Base-by-base conservation (phyloP, 2,329 filamentous ascomycete genomes). In the Dryadomyces sulphureus region DNA sequence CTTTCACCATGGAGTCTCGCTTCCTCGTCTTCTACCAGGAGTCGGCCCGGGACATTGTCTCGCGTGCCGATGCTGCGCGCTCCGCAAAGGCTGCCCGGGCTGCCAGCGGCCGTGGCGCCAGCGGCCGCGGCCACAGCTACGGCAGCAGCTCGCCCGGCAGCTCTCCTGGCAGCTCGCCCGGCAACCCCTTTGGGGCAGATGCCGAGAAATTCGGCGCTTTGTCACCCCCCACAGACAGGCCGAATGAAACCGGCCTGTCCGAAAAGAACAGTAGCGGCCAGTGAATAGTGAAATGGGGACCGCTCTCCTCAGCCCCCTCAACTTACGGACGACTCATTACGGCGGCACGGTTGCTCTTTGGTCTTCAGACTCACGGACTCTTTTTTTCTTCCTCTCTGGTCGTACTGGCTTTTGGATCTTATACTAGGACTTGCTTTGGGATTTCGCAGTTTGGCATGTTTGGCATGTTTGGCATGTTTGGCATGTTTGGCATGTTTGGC, bases 1-100 rank as follows among this genome's bases (percentile, higher is more conserved):
- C n/a, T n/a, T n/a, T n/a, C 16, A n/a, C 4, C 14, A 46, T 46
- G 47, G 47, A 49, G 36, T 49, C 47, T 4, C 41, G 36, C 20
- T 46, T 43, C 27, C 36, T 43, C n/a, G 47, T n/a, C 16, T 46
- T 45, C 27, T 46, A 49, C 40, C 47, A 49, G 24, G 36, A 40
- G 27, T 19, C 41, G 5, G 47, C 40, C n/a, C 39, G 40, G 7
- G 47, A 46, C 36, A 38, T 46, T 12, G 47, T 43, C 34, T 7
- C 19, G 16, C 43, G 43, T 3, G 38, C 46, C 1, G 42, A 38
- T n/a, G 27, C 38, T 7, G 38, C 16, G 4, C 34, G 27, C n/a
- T n/a, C 34, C 6, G 17, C 34, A 11, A 36, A 17, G 34, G 34
- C 34, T n/a, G 17, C 34, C n/a, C 27, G 27, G 27, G 27, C 27